Conservation (phyloP, 2,329 filamentous ascomycete genomes). For the Ophiostoma novo-ulmi region DNA sequence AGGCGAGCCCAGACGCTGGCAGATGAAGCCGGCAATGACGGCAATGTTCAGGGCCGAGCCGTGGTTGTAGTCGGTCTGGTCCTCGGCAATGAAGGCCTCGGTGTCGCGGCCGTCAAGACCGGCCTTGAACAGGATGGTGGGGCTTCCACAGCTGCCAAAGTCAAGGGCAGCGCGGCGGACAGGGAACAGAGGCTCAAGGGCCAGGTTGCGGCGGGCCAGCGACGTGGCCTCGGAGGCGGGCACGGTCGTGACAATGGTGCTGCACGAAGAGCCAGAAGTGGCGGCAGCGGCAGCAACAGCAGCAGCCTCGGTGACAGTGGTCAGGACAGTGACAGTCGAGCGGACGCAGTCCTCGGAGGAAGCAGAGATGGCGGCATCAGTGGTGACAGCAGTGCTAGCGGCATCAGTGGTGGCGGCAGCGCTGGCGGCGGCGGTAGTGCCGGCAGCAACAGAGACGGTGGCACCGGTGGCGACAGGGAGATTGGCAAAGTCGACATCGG, state of each 20-base stretch:
- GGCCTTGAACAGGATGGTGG: slow-evolving; percentile 40
- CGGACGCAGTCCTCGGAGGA: slow-evolving; percentile 14
- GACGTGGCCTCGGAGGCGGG: slow-evolving; percentile 28
- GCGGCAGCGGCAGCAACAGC: slow-evolving; percentile 20
- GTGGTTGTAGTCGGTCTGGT: slow-evolving; percentile 42
- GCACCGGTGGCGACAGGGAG: slow-evolving; percentile 27
- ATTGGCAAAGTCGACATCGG: slow-evolving; percentile 28
- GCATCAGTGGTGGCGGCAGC: slow-evolving; percentile 16
- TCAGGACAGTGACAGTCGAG: background rate
- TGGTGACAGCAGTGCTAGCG: background rate
- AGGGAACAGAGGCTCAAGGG: slow-evolving; percentile 36
- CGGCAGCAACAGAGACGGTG: slow-evolving; percentile 16
- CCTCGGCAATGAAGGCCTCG: slow-evolving; percentile 40
- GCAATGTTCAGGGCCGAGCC: slow-evolving; percentile 44
- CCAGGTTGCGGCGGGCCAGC: slow-evolving; percentile 29
- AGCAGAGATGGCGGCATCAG: background rate
- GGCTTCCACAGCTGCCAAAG: slow-evolving; percentile 40
- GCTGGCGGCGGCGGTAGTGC: slow-evolving; percentile 25
- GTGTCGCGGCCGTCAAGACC: slow-evolving; percentile 43
- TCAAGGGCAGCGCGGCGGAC: slow-evolving; percentile 26
- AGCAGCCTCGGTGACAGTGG: background rate
- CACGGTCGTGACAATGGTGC: slow-evolving; percentile 24
- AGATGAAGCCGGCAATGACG: slow-evolving; percentile 47
- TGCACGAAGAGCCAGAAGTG: slow-evolving; percentile 24
- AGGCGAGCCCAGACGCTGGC: slow-evolving; percentile 37